phyloP scores from a whole-genome alignment of 768 basidiomycete species.

The Fibroporia radiculosa region DNA sequence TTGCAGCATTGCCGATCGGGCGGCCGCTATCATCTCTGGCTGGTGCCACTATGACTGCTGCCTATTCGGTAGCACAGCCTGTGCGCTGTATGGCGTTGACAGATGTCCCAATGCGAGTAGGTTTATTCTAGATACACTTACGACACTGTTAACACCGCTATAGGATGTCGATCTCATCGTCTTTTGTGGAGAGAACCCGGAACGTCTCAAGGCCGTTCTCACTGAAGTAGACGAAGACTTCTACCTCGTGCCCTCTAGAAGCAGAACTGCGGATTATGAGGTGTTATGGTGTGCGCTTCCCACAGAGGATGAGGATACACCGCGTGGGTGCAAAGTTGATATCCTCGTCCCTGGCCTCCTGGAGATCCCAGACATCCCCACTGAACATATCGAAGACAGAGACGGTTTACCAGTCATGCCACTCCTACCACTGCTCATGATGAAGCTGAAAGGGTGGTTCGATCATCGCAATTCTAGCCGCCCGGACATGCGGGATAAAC shows the following conservation, averaged over 20 bases:
- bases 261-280: conserved; percentile 7
- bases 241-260: conserved; percentile 4
- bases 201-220: conserved; percentile 14
- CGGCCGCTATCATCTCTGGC: conserved; percentile 1
- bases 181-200: conserved; percentile 9
- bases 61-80: conserved; percentile 10
- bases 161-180: conserved; percentile 11
- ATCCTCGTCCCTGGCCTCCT: conserved; percentile 24
- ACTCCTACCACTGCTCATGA: conserved; percentile 21
- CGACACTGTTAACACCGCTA: not conserved
- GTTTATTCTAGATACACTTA: not conserved
- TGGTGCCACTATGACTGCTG: conserved; percentile 2
- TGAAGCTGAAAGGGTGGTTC: conserved; percentile 27
- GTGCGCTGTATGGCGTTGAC: conserved; percentile 6
- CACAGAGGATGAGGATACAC: not conserved
- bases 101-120: conserved; percentile 7
- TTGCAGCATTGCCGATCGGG: conserved; percentile 1
- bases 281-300: conserved; percentile 6
- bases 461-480: conserved; percentile 25
- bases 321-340: conserved; percentile 25
- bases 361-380: conserved; percentile 20
- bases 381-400: conserved; percentile 6
- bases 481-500: conserved; percentile 28
- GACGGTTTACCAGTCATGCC: conserved; percentile 23
- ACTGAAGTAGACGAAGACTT: conserved; percentile 9